Percentiles rank a stretch among this genome's conserved stretches.
These are phyloP conservation scores for Aphanocladium album DNA, from an alignment of 2,329 filamentous ascomycete species.

Conservation along the genomic window DNA sequence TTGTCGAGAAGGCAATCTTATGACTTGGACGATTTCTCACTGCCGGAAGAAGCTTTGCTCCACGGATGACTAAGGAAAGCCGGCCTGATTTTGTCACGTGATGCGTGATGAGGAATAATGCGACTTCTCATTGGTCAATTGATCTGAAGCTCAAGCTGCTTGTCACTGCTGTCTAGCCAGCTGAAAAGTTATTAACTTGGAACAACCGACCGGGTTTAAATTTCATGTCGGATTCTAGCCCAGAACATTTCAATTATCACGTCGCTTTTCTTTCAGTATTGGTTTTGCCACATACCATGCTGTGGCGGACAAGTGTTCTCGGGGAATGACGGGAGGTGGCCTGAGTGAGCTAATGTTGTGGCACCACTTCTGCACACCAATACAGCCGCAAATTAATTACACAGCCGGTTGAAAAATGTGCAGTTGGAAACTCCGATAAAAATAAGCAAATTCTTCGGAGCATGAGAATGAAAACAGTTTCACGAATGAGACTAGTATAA, in stretches of 20 bases:
- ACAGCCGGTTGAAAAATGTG: no score
- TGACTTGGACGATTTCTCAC: slow-evolving; percentile 21
- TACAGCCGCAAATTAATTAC: background rate
- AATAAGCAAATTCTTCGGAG: no score
- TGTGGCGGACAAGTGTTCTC: background rate
- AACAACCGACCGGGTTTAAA: background rate
- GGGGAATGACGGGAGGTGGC: slow-evolving; percentile 4
- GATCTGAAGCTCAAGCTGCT: background rate
- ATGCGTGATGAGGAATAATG: slow-evolving; percentile 15
- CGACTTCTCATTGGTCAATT: slow-evolving; percentile 17
- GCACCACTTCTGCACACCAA: background rate
- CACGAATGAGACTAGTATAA: no score
- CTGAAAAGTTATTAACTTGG: background rate
- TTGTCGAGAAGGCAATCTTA: slow-evolving; percentile 24
- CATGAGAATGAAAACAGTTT: no score
- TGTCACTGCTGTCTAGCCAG: background rate
- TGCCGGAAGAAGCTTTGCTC: slow-evolving; percentile 21
- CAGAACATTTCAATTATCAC: background rate
- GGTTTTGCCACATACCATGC: background rate
- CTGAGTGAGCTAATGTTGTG: background rate
- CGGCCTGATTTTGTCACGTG: slow-evolving; percentile 15
- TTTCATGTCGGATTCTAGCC: background rate
- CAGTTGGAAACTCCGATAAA: no score
- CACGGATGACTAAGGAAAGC: slow-evolving; percentile 18
- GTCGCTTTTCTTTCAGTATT: background rate